Evolutionary conservation across 192 early-diverging fungal species (phyloP), one percentile per base, ranked within the genome.

Genomic region (Coemansia sp.): DNA sequence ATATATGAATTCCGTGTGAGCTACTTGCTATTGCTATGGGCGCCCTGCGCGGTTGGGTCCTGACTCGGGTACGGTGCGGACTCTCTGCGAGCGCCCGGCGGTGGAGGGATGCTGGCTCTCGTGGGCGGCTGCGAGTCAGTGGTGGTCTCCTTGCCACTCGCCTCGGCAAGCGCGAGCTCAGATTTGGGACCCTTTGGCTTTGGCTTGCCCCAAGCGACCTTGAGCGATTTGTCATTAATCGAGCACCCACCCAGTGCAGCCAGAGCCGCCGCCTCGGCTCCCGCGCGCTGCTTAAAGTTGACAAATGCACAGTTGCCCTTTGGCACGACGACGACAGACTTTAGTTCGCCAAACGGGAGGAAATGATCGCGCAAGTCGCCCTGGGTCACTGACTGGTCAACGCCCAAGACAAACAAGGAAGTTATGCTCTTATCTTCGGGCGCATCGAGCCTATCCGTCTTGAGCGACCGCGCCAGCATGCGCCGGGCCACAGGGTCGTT

Each of bases 401-500:
- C 67, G 4, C 93, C 93, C 12, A 89, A 90, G 33, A 96, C 78
- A 69, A 93, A 98, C 57, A 98, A 66, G 18, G 93, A 91, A 6
- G 92, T 95, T 55, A 98, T 85, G 36, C 85, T 86, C 66, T 85
- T 84, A 53, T 98, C 96, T 5, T 86, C 88, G 1, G 96, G 95
- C 31, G 91, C 83, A 1, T 72, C 53, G 35, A 93, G 70, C 10
- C 48, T 63, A 38, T 65, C 72, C 18, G 69, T 58, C 39, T 64
- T 55, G 59, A 85, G 87, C 43, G 83, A 84, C 62, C 77, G 85
- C 20, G 86, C 77, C 45, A 92, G 62, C 75, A 97, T 94, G 67
- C 91, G 91, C 50, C 86, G 83, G 16, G 96, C 96, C 14, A 98
- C 94, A 7, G 95, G 95, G 71, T 98, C 96, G 71, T 98, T 97